Base-by-base conservation (phyloP, 441 rosid species). In the Pelargonium myrrhifolium region DNA sequence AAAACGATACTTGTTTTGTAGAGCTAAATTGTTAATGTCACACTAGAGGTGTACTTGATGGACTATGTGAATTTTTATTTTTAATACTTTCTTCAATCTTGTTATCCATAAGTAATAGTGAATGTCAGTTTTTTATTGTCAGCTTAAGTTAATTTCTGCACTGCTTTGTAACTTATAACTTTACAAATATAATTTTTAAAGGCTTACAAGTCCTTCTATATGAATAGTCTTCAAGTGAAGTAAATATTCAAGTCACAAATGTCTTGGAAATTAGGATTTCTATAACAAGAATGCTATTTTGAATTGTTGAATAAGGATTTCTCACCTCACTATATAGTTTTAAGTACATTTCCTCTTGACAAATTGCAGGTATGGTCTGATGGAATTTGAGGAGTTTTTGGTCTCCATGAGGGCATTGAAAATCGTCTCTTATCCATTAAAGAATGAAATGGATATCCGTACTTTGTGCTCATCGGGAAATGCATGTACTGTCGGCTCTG, bases 331-430 rank as follows among this genome's bases (percentile, higher is more conserved):
- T 47, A 20, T 17, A 22, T 14, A 64, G 24, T 9, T 15, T 55
- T 6, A 55, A 14, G 6, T 55, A 15, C 21, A 55, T 15, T 21
- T 28, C 18, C 66, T 10, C 14, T 45, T 72, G 42, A 67, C 37
- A 64, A 67, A 67, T 81, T 76, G 69, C 84, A 93, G 99, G 88
- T 86, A 84, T 78, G 85, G 82, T 67, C 78, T 69, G 72, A 56
- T 74, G 18, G 87, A 80, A 77, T 64, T 67, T 75, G 84, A 84
- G 71, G 83, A 83, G 70, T 87, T 84, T 79, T 76, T 75, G 72
- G 75, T 87, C 59, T 67, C 56, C 68, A 62, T 76, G 67, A 82
- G 84, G 79, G 85, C 85, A 66, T 61, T 87, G 75, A 76, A 82
- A 77, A 68, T 91, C 39, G 65, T 62, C 51, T 69, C 86, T 75